Conservation (phyloP, 257 asterid genomes). For the Agastache rugosa region DNA sequence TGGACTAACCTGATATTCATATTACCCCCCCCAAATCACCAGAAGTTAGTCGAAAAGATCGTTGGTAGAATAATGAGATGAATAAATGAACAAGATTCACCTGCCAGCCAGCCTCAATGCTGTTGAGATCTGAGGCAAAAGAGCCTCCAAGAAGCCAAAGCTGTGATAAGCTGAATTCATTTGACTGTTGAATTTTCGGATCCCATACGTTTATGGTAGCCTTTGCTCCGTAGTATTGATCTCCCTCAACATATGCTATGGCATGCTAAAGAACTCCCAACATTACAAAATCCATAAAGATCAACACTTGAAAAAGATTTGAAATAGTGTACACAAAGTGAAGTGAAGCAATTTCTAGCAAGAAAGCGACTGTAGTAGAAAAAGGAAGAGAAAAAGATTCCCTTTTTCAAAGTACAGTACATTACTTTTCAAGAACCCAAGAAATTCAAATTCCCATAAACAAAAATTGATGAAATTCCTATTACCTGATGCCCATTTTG, state of each 20-base stretch:
- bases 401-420: slow-evolving; percentile 18
- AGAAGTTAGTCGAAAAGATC: slow-evolving; percentile 6
- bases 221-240: slow-evolving; percentile 79
- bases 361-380: slow-evolving; percentile 16
- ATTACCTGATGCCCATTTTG: slow-evolving; percentile 89
- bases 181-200: slow-evolving; percentile 77
- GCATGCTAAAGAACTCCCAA: slow-evolving; percentile 88
- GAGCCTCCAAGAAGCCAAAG: slow-evolving; percentile 89
- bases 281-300: slow-evolving; percentile 37
- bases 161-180: slow-evolving; percentile 88
- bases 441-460: neutral
- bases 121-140: slow-evolving; percentile 75
- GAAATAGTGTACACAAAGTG: slow-evolving; percentile 18
- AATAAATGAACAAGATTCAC: slow-evolving; percentile 37
- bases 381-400: slow-evolving; percentile 25
- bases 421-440: neutral
- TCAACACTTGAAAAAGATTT: slow-evolving; percentile 26
- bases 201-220: slow-evolving; percentile 89
- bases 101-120: slow-evolving; percentile 97
- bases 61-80: slow-evolving; percentile 14
- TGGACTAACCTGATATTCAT: slow-evolving; percentile 76
- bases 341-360: slow-evolving; percentile 1
- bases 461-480: neutral
- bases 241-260: slow-evolving; percentile 83
- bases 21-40: slow-evolving; percentile 29